phyloP scores from a whole-genome alignment of 495 filamentous ascomycete species.

The Penicillium longicatenatum region DNA sequence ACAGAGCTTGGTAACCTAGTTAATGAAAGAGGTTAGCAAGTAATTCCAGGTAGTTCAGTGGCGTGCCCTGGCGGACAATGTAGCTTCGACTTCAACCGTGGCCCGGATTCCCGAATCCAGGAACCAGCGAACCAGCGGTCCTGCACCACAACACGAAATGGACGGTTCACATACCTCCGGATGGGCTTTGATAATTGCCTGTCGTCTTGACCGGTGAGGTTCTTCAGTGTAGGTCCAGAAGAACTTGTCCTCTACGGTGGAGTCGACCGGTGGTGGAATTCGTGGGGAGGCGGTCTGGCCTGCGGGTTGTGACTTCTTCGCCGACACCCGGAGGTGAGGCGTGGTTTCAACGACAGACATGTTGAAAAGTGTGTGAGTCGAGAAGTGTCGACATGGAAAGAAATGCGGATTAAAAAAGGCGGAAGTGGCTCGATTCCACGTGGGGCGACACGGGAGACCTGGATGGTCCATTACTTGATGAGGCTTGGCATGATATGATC shows the following conservation, averaged over 20 bases:
- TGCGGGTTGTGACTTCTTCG: constrained; percentile 28
- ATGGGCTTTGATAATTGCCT: constrained; percentile 97
- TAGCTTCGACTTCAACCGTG: constrained; percentile 6
- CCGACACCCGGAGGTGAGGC: constrained; percentile 43
- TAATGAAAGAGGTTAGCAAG: constrained; percentile 13
- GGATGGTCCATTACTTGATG: constrained; percentile 21
- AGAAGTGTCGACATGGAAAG: constrained; percentile 19
- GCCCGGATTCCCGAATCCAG: constrained; percentile 2
- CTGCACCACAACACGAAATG: neutral
- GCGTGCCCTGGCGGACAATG: constrained; percentile 7
- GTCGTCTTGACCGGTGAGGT: constrained; percentile 85
- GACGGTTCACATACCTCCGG: constrained; percentile 68
- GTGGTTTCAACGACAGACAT: constrained; percentile 40
- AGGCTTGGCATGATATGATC: constrained; percentile 19
- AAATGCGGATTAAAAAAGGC: constrained; percentile 21
- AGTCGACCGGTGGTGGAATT: constrained; percentile 37
- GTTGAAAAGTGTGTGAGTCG: constrained; percentile 14
- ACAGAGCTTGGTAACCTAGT: constrained; percentile 93
- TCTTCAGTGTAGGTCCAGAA: constrained; percentile 99
- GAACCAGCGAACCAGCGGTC: neutral
- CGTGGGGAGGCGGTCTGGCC: constrained; percentile 25
- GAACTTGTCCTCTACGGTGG: constrained; percentile 56
- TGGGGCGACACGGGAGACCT: constrained; percentile 38
- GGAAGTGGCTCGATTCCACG: constrained; percentile 36
- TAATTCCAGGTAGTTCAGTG: neutral